Conservation (phyloP, 257 asterid genomes). For the Salvia hispanica region DNA sequence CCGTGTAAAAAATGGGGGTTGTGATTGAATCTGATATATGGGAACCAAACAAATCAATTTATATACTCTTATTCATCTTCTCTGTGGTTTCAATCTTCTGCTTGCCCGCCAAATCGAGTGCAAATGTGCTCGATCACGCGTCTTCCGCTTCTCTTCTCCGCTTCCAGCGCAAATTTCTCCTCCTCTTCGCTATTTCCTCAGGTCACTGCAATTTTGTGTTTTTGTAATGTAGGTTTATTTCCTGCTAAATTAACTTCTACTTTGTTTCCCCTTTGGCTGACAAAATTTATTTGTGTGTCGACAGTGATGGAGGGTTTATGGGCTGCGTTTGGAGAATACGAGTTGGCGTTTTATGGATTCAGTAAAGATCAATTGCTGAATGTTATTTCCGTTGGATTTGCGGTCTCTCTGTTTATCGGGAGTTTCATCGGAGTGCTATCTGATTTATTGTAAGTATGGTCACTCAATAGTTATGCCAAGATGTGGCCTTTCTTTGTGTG, state of each 20-base stretch:
- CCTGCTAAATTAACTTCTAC: background rate
- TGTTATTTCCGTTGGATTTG: constrained; percentile 59
- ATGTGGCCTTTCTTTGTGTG: background rate
- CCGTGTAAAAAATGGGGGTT: constrained; percentile 64
- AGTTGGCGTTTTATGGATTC: constrained; percentile 61
- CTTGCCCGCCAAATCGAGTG: constrained; percentile 44
- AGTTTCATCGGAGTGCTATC: constrained; percentile 72
- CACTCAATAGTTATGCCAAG: background rate
- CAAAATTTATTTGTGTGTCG: constrained; percentile 12
- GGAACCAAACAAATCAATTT: constrained; percentile 70
- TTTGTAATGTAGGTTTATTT: constrained; percentile 1
- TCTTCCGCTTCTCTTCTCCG: constrained; percentile 55
- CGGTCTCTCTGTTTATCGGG: constrained; percentile 59
- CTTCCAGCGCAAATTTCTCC: constrained; percentile 64
- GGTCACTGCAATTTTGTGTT: constrained; percentile 38
- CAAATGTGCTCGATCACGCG: constrained; percentile 66
- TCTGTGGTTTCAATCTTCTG: constrained; percentile 60
- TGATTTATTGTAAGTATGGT: constrained; percentile 70
- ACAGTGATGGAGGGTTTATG: constrained; percentile 75
- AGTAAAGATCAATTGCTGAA: constrained; percentile 66
- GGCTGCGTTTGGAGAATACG: constrained; percentile 87
- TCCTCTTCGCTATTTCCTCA: constrained; percentile 69
- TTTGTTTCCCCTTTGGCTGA: background rate
- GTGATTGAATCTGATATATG: constrained; percentile 72
- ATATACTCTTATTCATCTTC: constrained; percentile 52